A percentile compares a stretch with the other conserved stretches of the same genome.
phyloP scores from a whole-genome alignment of 345 rosid species.

The Ceriops zippeliana region DNA sequence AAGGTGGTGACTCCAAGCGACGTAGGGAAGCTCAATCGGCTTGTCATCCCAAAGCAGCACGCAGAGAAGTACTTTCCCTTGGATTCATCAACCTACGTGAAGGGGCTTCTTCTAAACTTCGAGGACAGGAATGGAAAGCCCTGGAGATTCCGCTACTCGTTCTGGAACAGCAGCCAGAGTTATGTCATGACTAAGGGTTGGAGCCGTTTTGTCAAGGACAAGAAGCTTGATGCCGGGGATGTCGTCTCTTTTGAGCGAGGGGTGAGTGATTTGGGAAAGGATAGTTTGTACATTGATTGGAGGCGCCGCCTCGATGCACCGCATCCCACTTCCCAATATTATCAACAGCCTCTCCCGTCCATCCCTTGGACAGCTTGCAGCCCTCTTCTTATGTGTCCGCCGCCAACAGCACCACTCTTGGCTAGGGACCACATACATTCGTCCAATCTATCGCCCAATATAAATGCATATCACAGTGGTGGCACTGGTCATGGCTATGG shows the following conservation, averaged over 20 bases:
- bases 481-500: not conserved
- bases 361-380: conserved; percentile 33
- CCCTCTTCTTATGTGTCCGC: conserved; percentile 42
- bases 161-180: conserved; percentile 97
- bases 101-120: conserved; percentile 80
- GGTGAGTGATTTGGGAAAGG: conserved; percentile 51
- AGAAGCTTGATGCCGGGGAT: conserved; percentile 88
- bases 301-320: conserved; percentile 60
- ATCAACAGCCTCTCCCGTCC: conserved; percentile 18
- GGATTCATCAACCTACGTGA: conserved; percentile 64
- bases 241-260: conserved; percentile 78
- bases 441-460: conserved; percentile 11
- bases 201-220: conserved; percentile 96
- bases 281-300: conserved; percentile 77
- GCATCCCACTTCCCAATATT: conserved; percentile 14
- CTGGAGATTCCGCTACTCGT: conserved; percentile 88
- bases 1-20: conserved; percentile 67
- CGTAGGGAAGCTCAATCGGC: conserved; percentile 62
- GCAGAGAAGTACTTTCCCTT: conserved; percentile 84
- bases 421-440: conserved; percentile 26
- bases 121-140: conserved; percentile 72
- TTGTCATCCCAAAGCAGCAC: conserved; percentile 62
- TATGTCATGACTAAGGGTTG: conserved; percentile 96
- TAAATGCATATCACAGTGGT: conserved; percentile 15
- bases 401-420: conserved; percentile 9